These are phyloP conservation scores for Volutella citrinella DNA, from an alignment of 2,329 filamentous ascomycete genomes.

Conservation along the genomic window DNA sequence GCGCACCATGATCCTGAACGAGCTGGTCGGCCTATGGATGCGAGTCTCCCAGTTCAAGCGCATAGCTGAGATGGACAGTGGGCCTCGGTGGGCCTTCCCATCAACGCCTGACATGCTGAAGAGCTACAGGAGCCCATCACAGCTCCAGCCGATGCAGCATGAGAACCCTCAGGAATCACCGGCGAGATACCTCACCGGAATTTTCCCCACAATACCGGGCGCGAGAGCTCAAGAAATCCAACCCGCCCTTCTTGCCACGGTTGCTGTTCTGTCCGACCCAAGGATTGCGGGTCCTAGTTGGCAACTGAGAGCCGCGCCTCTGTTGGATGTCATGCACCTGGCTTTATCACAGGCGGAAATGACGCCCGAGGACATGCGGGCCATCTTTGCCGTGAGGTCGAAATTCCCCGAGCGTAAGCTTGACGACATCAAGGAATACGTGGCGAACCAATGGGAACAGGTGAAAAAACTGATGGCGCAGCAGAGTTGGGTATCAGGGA, in stretches of 20 bases:
- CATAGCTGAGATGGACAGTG: constrained; percentile 18
- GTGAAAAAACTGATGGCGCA: too few species aligned
- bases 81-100: constrained; percentile 29
- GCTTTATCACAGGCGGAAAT: constrained; percentile 18
- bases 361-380: constrained; percentile 16
- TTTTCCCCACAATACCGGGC: constrained; percentile 30
- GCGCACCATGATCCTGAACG: constrained; percentile 20
- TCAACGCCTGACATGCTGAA: constrained; percentile 24
- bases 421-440: constrained; percentile 22
- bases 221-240: constrained; percentile 23
- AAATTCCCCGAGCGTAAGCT: constrained; percentile 17
- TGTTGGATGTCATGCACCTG: constrained; percentile 25
- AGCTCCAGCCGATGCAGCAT: not conserved
- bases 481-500: too few species aligned
- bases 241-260: constrained; percentile 31
- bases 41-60: constrained; percentile 34
- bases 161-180: constrained; percentile 1
- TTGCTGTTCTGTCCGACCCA: constrained; percentile 29
- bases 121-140: constrained; percentile 10
- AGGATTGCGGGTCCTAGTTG: constrained; percentile 10
- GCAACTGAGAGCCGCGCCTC: constrained; percentile 22
- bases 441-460: constrained; percentile 30
- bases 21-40: constrained; percentile 35
- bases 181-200: constrained; percentile 23
- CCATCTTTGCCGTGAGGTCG: constrained; percentile 14